Evolutionary conservation across 352 stramenopile species (phyloP).

Genomic region (Globisporangium paddicum): DNA sequence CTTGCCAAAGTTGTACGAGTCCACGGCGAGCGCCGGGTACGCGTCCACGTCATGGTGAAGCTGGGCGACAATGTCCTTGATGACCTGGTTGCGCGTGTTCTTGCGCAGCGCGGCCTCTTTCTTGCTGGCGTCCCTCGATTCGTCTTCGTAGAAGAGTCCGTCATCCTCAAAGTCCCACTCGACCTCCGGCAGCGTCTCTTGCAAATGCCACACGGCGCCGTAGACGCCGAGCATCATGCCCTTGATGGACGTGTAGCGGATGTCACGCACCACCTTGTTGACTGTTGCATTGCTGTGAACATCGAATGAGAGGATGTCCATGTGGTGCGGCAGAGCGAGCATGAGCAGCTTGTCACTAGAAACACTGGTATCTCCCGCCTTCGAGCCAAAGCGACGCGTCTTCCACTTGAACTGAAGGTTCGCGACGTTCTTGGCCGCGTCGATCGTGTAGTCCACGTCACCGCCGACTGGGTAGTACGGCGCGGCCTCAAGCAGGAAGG

Average conservation of each 20-base stretch:
- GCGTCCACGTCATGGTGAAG: conserved; percentile 47
- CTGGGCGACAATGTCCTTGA: conserved; percentile 32
- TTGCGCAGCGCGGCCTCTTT: conserved; percentile 15
- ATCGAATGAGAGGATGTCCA: conserved; percentile 39
- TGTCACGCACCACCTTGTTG: conserved; percentile 32
- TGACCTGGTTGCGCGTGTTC: conserved; percentile 27
- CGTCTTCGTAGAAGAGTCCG: conserved; percentile 41
- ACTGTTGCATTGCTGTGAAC: conserved; percentile 1
- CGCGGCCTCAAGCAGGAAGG: conserved; percentile 54
- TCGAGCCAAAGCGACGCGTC: conserved; percentile 35
- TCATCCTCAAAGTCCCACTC: conserved; percentile 64
- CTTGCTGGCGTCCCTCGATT: conserved; percentile 22
- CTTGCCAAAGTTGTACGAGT: conserved; percentile 83
- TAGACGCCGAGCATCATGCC: conserved; percentile 68
- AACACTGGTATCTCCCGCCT: background rate
- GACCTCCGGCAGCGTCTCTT: conserved; percentile 46
- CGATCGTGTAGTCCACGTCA: conserved; percentile 40
- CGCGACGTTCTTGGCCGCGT: conserved; percentile 20
- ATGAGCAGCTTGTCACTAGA: conserved; percentile 48
- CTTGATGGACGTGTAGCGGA: conserved; percentile 69
- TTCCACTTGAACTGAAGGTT: conserved; percentile 62
- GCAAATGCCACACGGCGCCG: conserved; percentile 59
- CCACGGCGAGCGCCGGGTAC: conserved; percentile 38
- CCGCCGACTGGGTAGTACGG: conserved; percentile 52
- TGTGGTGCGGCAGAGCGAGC: conserved; percentile 70